Base-by-base conservation (phyloP, 2,329 filamentous ascomycete genomes). In the Daldinia sp. region DNA sequence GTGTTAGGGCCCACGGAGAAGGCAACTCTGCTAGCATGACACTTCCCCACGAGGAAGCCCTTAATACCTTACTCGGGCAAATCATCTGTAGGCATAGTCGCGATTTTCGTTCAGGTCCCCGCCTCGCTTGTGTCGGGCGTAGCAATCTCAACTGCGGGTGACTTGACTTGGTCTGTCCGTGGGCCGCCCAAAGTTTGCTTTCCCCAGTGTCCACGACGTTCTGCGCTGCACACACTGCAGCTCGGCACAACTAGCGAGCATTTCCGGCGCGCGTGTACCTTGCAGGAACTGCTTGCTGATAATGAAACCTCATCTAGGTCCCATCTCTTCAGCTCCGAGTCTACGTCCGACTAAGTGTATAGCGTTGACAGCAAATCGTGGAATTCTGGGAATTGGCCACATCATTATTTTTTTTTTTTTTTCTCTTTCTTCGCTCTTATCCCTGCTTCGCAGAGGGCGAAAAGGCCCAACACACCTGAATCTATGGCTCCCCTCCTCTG, bases 221-320 rank as follows among this genome's bases (percentile, higher is more conserved):
- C 46, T 51, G 46, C 41, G n/a, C 46, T 51, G 46, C 46, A 10
- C 46, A 10, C 46, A 1, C 46, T 63, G 62, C 59, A 65, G 35
- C 55, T 44, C 57, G 58, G 68, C 46, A 63, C 33, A 33, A 50
- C 26, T 33, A 65, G 50, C 51, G 26, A 63, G 48, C 41, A 53
- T 59, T 64, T 48, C 60, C 51, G 60, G 57, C n/a, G 53, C 61
- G 62, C 59, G 69, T 69, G 69, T 71, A 68, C 69, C 69, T 71
- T 71, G 66, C 69, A 71, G 69, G 53, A 71, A 56, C 55, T 37
- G 50, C 26, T 62, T 35, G 41, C 57, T 51, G 46, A 62, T 61
- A 55, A 64, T 66, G 65, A 65, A 65, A 69, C 63, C 63, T 67
- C 48, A 62, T 18, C 46, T 53, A 51, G 7, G 46, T 33, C 26